Conservation (phyloP, 106 monocot species). For the Vanilla planifolia region DNA sequence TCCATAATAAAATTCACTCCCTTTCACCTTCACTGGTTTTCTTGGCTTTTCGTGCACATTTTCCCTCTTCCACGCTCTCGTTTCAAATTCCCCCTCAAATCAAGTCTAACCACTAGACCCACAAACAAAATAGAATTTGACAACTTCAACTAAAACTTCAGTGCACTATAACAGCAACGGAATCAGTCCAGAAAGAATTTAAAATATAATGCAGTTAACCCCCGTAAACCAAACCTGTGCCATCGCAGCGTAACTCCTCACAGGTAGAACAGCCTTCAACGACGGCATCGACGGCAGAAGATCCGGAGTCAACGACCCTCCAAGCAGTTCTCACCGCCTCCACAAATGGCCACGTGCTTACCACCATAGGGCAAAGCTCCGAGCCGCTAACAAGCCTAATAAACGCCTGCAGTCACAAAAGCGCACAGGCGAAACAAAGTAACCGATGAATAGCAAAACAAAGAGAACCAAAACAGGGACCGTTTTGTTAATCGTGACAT, state of each 20-base stretch:
- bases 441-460: not conserved
- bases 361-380: constrained; percentile 47
- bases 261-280: constrained; percentile 78
- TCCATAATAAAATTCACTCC: too few species aligned
- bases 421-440: not conserved
- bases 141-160: not conserved
- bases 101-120: too few species aligned
- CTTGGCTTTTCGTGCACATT: too few species aligned
- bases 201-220: too few species aligned
- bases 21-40: too few species aligned
- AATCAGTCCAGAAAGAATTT: too few species aligned
- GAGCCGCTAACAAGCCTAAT: not conserved
- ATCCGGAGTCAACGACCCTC: constrained; percentile 36
- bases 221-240: constrained; percentile 95
- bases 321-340: constrained; percentile 83
- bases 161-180: too few species aligned
- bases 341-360: constrained; percentile 87
- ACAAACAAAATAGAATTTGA: too few species aligned
- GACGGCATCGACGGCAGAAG: constrained; percentile 66
- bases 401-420: not conserved
- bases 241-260: constrained; percentile 83
- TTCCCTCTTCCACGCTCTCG: too few species aligned
- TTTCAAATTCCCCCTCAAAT: too few species aligned
- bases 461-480: too few species aligned
- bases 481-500: too few species aligned